Conservation (phyloP, 805 yeast species). For the Candida silvicultrix region DNA sequence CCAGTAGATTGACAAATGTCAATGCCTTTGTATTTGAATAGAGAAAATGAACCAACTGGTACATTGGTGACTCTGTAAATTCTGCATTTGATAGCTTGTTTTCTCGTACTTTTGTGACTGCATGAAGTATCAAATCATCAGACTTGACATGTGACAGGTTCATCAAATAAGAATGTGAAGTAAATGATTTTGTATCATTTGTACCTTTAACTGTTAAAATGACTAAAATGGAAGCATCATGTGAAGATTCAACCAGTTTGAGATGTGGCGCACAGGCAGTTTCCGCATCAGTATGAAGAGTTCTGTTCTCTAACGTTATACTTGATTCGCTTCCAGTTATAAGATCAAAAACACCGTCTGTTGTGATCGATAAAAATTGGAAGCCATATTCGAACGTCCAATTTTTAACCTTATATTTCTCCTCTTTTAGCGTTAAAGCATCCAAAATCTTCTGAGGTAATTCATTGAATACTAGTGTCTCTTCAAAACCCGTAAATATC, state of each 20-base stretch:
- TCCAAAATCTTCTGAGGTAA: neutral
- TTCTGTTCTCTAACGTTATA: conserved; percentile 11
- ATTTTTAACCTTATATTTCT: conserved; percentile 3
- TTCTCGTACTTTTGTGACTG: conserved; percentile 7
- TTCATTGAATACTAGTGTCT: neutral
- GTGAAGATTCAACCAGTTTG: neutral
- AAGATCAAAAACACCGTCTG: conserved; percentile 10
- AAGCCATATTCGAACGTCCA: conserved; percentile 10
- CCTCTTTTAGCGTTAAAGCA: conserved; percentile 1
- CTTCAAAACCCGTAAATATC: conserved; percentile 1
- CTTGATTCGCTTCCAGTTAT: neutral
- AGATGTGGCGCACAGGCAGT: neutral
- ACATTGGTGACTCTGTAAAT: conserved; percentile 11
- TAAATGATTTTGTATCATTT: conserved; percentile 6
- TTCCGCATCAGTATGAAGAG: conserved; percentile 2
- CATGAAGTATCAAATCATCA: neutral
- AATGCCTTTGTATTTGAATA: conserved; percentile 30
- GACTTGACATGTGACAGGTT: conserved; percentile 1
- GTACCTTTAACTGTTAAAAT: conserved; percentile 6
- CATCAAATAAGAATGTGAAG: conserved; percentile 7
- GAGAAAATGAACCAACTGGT: conserved; percentile 16
- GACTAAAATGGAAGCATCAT: conserved; percentile 1
- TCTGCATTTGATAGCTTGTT: conserved; percentile 9
- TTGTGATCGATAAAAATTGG: conserved; percentile 8
- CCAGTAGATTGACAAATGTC: conserved; percentile 24